A percentile compares a stretch with the other conserved stretches of the same genome.
These are phyloP conservation scores for Mucor sp. DNA, from an alignment of 371 early-diverging fungal species.

Conservation along the genomic window DNA sequence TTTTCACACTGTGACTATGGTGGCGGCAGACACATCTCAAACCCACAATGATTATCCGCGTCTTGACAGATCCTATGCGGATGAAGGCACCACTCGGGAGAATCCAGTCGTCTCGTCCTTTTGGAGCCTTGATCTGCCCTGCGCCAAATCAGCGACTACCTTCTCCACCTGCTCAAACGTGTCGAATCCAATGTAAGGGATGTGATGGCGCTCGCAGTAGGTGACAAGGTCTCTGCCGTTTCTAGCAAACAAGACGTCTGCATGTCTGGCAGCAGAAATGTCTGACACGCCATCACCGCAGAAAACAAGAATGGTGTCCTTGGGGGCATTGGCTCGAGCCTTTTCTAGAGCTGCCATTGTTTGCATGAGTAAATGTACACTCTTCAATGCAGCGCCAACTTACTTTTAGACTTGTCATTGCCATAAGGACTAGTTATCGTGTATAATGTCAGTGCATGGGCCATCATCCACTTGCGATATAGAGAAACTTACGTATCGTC, in stretches of 20 bases:
- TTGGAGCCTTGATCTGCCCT: not conserved
- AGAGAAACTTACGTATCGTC: conserved; percentile 58
- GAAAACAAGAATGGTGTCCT: conserved; percentile 54
- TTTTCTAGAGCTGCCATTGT: conserved; percentile 25
- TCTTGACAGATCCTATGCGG: not conserved
- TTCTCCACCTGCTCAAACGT: conserved; percentile 47
- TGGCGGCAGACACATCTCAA: not conserved
- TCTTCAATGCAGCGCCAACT: not conserved
- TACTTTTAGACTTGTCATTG: conserved; percentile 60
- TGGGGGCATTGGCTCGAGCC: conserved; percentile 32
- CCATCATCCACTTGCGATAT: too few relatives aligned
- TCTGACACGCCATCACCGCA: conserved; percentile 73
- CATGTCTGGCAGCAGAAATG: conserved; percentile 63
- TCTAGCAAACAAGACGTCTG: conserved; percentile 66
- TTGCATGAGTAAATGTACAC: not conserved
- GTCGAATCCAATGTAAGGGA: conserved; percentile 54
- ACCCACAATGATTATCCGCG: not conserved
- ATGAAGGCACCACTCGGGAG: conserved; percentile 20
- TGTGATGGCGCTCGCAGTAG: conserved; percentile 57
- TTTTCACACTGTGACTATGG: not conserved
- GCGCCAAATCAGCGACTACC: conserved; percentile 3
- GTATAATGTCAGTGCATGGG: too few relatives aligned
- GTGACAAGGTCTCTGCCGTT: conserved; percentile 61
- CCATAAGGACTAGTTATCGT: conserved; percentile 47
- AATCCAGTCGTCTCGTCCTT: conserved; percentile 27